These are phyloP conservation scores for Xylaria sp. DNA, from an alignment of 2,329 filamentous ascomycete species.

Conservation along the genomic window DNA sequence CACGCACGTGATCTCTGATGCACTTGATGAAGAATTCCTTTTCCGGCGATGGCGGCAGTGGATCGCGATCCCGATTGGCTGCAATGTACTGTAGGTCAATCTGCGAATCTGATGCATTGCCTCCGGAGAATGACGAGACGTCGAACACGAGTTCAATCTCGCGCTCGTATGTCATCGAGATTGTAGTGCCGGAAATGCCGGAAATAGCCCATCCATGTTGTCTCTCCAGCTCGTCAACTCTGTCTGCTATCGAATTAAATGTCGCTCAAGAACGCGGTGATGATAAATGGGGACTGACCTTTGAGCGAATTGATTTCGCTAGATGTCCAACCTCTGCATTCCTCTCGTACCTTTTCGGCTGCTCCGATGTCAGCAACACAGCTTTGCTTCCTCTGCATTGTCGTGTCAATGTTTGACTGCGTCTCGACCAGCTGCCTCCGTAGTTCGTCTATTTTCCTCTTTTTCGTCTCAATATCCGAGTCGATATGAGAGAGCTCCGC, in stretches of 20 bases:
- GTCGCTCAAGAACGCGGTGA: background rate
- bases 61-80: conserved; percentile 63
- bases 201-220: conserved; percentile 78
- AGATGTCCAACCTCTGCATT: conserved; percentile 88
- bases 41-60: conserved; percentile 69
- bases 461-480: conserved; percentile 76
- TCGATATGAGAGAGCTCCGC: conserved; percentile 73
- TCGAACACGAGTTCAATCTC: conserved; percentile 81
- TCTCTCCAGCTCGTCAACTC: conserved; percentile 73
- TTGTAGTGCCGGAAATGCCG: conserved; percentile 67
- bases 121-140: conserved; percentile 65
- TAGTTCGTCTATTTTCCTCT: conserved; percentile 72
- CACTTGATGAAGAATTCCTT: conserved; percentile 81
- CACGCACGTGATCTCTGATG: conserved; percentile 74
- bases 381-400: conserved; percentile 74
- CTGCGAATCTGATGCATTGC: conserved; percentile 57
- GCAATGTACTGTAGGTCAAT: conserved; percentile 79
- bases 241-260: conserved; percentile 63
- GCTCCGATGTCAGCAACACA: conserved; percentile 80
- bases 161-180: conserved; percentile 79
- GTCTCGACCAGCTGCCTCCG: conserved; percentile 74
- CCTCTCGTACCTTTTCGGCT: conserved; percentile 84
- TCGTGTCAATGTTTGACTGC: conserved; percentile 70
- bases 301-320: conserved; percentile 84
- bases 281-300: conserved; percentile 60